Evolutionary conservation across 192 early-diverging fungal species (phyloP).

Genomic region (Jimgerdemannia lactiflua): DNA sequence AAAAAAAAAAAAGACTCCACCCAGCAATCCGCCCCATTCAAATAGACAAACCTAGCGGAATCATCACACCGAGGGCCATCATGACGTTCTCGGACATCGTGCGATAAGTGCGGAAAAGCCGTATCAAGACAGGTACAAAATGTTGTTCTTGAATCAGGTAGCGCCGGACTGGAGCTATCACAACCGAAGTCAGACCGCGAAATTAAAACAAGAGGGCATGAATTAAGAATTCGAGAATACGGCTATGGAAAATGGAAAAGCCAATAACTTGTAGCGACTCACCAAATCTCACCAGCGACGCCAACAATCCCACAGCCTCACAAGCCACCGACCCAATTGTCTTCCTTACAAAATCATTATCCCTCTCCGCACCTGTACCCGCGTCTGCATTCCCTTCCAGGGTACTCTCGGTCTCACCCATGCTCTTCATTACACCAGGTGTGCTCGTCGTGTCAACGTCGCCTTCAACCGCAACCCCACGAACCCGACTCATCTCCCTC

Average conservation of each 20-base stretch:
- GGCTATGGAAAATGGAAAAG: not conserved
- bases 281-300: not conserved
- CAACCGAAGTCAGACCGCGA: not conserved
- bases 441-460: not conserved
- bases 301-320: not conserved
- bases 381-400: not conserved
- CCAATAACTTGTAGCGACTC: not conserved
- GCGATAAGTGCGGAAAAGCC: not conserved
- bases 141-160: not conserved
- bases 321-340: not conserved
- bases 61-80: not conserved
- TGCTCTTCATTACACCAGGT: not conserved
- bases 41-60: not conserved
- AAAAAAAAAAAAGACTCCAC: not conserved
- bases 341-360: not conserved
- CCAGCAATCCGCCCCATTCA: no score
- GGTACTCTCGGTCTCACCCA: not conserved
- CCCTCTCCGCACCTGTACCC: not conserved
- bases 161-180: not conserved
- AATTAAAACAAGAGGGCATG: no score
- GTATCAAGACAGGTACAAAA: not conserved
- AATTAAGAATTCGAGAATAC: not conserved
- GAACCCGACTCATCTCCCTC: not conserved
- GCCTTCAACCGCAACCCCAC: not conserved
- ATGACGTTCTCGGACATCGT: not conserved